Conservation (phyloP, 2,329 filamentous ascomycete species). For the Exophiala sp. region DNA sequence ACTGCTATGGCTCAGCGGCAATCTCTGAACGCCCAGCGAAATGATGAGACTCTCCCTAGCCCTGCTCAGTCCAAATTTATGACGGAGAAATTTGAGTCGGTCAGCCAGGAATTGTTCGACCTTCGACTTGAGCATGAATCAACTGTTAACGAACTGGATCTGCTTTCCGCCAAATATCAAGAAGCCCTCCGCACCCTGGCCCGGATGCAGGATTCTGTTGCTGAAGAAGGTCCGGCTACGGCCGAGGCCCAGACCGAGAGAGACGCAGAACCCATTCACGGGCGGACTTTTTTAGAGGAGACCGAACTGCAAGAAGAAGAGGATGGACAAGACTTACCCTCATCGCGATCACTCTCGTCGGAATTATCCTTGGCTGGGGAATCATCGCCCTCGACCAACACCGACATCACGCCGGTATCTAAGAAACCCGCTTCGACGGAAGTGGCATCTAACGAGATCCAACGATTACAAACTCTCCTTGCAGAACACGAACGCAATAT, state of each 20-base stretch:
- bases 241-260: conserved; percentile 39
- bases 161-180: conserved; percentile 82
- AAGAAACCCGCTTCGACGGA: conserved; percentile 19
- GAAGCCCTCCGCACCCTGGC: conserved; percentile 75
- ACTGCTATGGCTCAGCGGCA: conserved; percentile 29
- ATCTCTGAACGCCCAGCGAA: conserved; percentile 36
- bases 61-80: conserved; percentile 79
- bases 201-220: conserved; percentile 76
- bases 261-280: conserved; percentile 46
- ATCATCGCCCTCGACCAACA: conserved; percentile 59
- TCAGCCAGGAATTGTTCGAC: conserved; percentile 86
- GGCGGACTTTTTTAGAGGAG: conserved; percentile 80
- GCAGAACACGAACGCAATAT: conserved; percentile 72
- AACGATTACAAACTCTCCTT: conserved; percentile 63
- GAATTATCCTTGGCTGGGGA: conserved; percentile 85
- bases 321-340: conserved; percentile 62
- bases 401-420: conserved; percentile 26
- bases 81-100: conserved; percentile 83
- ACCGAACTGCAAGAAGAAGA: conserved; percentile 60
- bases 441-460: conserved; percentile 54
- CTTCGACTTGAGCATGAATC: conserved; percentile 84
- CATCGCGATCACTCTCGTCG: conserved; percentile 86
- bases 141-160: conserved; percentile 72
- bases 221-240: conserved; percentile 62
- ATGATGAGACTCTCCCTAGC: conserved; percentile 53